Percentiles rank a stretch among this genome's conserved stretches.
Evolutionary conservation across 495 filamentous ascomycete species (phyloP).

Genomic region (Penicillium manginii): DNA sequence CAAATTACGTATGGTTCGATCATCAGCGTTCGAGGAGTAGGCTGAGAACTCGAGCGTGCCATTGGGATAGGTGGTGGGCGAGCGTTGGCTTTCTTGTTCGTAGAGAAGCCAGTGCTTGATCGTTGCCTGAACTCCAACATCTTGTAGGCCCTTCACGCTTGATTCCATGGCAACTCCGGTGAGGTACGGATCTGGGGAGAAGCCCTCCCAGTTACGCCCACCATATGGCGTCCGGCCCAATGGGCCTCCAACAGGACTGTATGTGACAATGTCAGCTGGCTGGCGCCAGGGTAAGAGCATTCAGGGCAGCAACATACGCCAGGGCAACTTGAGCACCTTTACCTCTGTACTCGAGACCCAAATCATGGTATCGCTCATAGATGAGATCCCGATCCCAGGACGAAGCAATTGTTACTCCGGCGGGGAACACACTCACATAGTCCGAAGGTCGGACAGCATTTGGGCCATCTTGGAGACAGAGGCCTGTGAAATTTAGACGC

Average conservation of each 20-base stretch:
- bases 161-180: slow-evolving; percentile 56
- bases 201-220: slow-evolving; percentile 74
- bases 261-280: no score
- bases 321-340: slow-evolving; percentile 59
- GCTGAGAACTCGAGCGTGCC: slow-evolving; percentile 70
- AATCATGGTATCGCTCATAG: slow-evolving; percentile 65
- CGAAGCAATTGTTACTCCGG: slow-evolving; percentile 63
- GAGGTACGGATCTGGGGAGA: slow-evolving; percentile 68
- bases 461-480: slow-evolving; percentile 62
- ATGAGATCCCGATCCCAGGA: slow-evolving; percentile 69
- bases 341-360: slow-evolving; percentile 55
- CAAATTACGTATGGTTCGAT: slow-evolving; percentile 73
- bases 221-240: slow-evolving; percentile 53
- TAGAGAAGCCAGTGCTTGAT: slow-evolving; percentile 65
- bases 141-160: slow-evolving; percentile 59
- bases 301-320: no score
- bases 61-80: slow-evolving; percentile 60
- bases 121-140: slow-evolving; percentile 58
- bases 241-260: slow-evolving; percentile 56
- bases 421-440: slow-evolving; percentile 56
- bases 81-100: slow-evolving; percentile 53
- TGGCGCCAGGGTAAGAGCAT: no score
- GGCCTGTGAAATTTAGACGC: slow-evolving; percentile 46
- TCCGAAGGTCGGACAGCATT: slow-evolving; percentile 50
- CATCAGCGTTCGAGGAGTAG: slow-evolving; percentile 60